These are phyloP conservation scores for Tuber microsphaerosporum DNA, from an alignment of 495 filamentous ascomycete species.

Conservation along the genomic window DNA sequence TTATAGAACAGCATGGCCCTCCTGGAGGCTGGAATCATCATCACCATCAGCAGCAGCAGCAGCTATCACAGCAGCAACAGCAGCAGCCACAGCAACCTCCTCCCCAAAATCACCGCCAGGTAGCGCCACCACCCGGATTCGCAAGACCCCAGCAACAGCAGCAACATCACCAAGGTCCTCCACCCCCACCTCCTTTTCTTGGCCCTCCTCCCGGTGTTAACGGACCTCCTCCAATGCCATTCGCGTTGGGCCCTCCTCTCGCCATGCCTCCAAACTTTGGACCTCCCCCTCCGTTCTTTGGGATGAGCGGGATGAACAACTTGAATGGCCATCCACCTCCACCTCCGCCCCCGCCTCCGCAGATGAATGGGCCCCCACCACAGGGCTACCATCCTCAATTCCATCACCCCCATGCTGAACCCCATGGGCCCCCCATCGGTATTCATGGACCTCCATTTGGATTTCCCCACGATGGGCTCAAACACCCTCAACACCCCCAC, in stretches of 20 bases:
- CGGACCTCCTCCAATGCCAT: constrained; percentile 35
- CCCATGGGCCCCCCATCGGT: constrained; percentile 38
- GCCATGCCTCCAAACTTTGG: constrained; percentile 37
- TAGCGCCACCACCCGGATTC: constrained; percentile 40
- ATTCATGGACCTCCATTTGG: constrained; percentile 38
- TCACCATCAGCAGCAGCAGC: constrained; percentile 21
- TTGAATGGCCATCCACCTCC: constrained; percentile 20
- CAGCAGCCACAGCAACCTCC: constrained; percentile 31
- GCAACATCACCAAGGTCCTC: constrained; percentile 37
- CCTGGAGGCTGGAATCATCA: constrained; percentile 34
- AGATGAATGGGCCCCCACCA: constrained; percentile 38
- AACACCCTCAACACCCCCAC: constrained; percentile 36
- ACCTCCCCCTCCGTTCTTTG: constrained; percentile 39
- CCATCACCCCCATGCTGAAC: constrained; percentile 39
- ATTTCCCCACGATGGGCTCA: constrained; percentile 40
- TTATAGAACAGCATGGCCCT: constrained; percentile 41
- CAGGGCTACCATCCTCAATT: constrained; percentile 39
- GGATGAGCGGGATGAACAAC: constrained; percentile 27
- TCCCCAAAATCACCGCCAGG: constrained; percentile 37
- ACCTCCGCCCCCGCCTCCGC: constrained; percentile 19
- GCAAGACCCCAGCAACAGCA: constrained; percentile 27
- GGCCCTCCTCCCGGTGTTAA: constrained; percentile 35
- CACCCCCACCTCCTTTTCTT: constrained; percentile 39
- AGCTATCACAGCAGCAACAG: constrained; percentile 30
- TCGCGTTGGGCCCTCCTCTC: constrained; percentile 39